Conservation (phyloP, 2,329 filamentous ascomycete species). For the Pestalotiopsis sp. region DNA sequence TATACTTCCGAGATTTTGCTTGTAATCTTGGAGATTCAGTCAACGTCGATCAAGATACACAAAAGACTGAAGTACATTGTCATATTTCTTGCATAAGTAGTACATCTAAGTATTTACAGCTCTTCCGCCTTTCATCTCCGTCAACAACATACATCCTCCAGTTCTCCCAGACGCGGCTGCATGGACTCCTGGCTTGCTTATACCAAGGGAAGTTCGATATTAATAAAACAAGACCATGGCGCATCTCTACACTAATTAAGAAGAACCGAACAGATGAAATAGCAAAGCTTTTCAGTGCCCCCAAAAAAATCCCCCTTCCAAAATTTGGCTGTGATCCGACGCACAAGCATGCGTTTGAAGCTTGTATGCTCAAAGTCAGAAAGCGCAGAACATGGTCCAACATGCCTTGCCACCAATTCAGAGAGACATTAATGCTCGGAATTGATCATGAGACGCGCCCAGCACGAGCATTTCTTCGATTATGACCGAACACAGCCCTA, state of each 20-base stretch:
- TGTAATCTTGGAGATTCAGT: too few relatives aligned
- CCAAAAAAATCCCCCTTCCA: background rate
- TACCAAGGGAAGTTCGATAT: slow-evolving; percentile 29
- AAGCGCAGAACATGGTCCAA: background rate
- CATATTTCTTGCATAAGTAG: background rate
- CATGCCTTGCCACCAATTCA: background rate
- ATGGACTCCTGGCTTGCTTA: slow-evolving; percentile 24
- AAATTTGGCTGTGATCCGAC: background rate
- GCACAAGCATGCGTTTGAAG: background rate
- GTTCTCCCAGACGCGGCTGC: background rate
- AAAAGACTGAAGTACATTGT: background rate
- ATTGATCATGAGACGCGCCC: background rate
- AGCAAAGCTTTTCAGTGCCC: slow-evolving; percentile 11
- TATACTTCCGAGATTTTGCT: too few relatives aligned
- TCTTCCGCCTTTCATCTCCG: slow-evolving; percentile 19
- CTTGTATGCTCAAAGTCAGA: background rate
- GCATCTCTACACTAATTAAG: background rate
- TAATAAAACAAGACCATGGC: slow-evolving; percentile 11
- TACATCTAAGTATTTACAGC: slow-evolving; percentile 18
- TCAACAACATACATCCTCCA: slow-evolving; percentile 23
- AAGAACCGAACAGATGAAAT: slow-evolving; percentile 12
- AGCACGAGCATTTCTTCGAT: slow-evolving; percentile 20
- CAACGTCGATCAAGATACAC: background rate
- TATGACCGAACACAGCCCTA: slow-evolving; percentile 24
- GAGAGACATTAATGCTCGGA: background rate